Evolutionary conservation across 2,329 filamentous ascomycete genomes (phyloP), one percentile per base, ranked within the genome.

Genomic region (Penicillium sumatraense): DNA sequence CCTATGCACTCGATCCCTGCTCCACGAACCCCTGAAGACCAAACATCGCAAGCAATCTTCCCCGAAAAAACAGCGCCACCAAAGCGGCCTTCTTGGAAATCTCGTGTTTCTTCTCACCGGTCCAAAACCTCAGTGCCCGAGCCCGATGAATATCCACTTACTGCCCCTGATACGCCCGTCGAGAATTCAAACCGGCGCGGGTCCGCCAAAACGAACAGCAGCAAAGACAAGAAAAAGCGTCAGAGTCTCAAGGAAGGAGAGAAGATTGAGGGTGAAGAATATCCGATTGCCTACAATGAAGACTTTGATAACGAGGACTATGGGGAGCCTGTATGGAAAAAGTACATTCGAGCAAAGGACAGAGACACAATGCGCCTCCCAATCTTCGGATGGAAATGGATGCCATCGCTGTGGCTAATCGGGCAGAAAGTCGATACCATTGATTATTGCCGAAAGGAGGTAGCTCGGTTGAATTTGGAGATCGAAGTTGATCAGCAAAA

Each of bases 351-450:
- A 67, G 84, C 86, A 54, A 92, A 89, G 53, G 87, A 97, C 58
- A 88, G 95, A 33, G 91, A 93, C 16, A 96, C 90, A 0, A 92
- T 96, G 77, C 86, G 88, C 44, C 77, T 97, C 9, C 86, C 91
- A 0, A 76, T 83, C 2, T 83, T 86, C 62, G 78, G 78, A 13
- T 75, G 77, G 67, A 75, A 75, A 35, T 97, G 89, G 88, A 86
- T 96, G 71, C 89, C 89, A 2, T 85, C 86, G 0, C 71, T 96
- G n/a, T 91, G 89, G 5, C 75, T 92, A 1, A 73, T 96, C 47
- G 92, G 90, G 51, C 88, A 91, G 71, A 97, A 98, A 74, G 93
- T 97, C 1, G 95, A 99, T 71, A 93, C 89, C 0, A 98, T 99
- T 61, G 92, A 96, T 68, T 89, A 93, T 79, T 96, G 91, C 64